A percentile compares a stretch with the other conserved stretches of the same genome.
phyloP scores from a whole-genome alignment of 2,329 filamentous ascomycete genomes.

The Pseudofabraea citricarpa region DNA sequence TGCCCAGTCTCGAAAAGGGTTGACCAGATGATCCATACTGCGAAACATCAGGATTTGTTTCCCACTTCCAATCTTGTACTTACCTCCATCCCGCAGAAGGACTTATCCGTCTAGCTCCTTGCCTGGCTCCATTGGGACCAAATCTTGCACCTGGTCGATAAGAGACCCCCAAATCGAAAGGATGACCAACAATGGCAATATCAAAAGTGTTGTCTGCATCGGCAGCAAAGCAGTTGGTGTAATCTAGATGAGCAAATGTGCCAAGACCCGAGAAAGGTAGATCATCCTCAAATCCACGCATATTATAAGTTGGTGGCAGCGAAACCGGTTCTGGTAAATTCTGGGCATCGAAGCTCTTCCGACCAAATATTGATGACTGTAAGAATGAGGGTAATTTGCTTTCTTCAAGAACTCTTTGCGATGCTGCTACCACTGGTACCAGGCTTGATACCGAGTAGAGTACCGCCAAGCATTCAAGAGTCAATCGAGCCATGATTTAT shows the following conservation, averaged over 20 bases:
- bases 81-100: slow-evolving; percentile 20
- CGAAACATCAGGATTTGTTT: slow-evolving; percentile 6
- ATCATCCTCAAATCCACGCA: slow-evolving; percentile 8
- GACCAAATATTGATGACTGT: slow-evolving; percentile 15
- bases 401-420: not conserved
- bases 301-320: slow-evolving; percentile 15
- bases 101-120: slow-evolving; percentile 21
- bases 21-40: slow-evolving; percentile 24
- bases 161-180: slow-evolving; percentile 24
- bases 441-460: too few relatives aligned
- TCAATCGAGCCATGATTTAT: too few relatives aligned
- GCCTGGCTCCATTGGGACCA: slow-evolving; percentile 24
- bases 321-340: slow-evolving; percentile 7
- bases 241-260: slow-evolving; percentile 25
- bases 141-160: slow-evolving; percentile 26
- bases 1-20: slow-evolving; percentile 25
- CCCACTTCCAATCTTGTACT: too few relatives aligned
- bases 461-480: too few relatives aligned
- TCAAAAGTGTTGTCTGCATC: slow-evolving; percentile 22
- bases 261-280: slow-evolving; percentile 10
- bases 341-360: not conserved
- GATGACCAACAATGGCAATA: slow-evolving; percentile 25
- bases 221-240: slow-evolving; percentile 18
- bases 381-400: slow-evolving; percentile 9
- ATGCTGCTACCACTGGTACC: not conserved